Conservation (phyloP, 345 rosid genomes). For the Eucalyptus pauciflora region DNA sequence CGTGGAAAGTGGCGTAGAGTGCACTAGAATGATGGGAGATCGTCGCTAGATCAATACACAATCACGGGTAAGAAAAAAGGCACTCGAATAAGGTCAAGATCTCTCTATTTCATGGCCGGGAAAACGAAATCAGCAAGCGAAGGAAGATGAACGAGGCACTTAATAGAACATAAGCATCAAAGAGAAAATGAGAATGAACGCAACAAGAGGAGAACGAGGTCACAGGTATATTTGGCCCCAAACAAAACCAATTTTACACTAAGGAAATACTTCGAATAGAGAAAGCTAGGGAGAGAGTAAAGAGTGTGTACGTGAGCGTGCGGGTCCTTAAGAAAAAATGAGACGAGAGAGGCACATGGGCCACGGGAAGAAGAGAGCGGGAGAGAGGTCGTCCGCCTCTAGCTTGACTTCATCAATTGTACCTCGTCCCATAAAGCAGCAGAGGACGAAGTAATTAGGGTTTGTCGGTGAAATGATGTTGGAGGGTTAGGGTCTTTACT, state of each 20-base stretch:
- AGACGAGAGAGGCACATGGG: background rate
- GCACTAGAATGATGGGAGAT: background rate
- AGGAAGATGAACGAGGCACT: background rate
- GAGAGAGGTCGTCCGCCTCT: background rate
- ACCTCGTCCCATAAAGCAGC: background rate
- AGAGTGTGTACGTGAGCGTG: background rate
- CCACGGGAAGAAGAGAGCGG: background rate
- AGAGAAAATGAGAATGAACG: background rate
- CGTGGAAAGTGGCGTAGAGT: background rate
- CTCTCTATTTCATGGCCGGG: background rate
- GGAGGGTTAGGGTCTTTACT: background rate
- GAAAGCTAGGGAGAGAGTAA: background rate
- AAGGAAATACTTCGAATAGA: background rate
- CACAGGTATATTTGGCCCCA: background rate
- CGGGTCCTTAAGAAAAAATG: background rate
- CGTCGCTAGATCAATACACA: background rate
- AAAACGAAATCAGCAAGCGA: background rate
- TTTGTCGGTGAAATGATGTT: background rate
- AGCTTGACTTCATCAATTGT: background rate
- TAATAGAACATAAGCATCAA: background rate
- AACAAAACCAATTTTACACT: background rate
- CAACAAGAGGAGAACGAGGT: background rate
- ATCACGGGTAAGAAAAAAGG: background rate
- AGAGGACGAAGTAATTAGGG: background rate
- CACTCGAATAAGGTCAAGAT: background rate